A percentile compares a stretch with the other conserved stretches of the same genome.
These are phyloP conservation scores for Trapa bicornis DNA, from an alignment of 345 rosid species.

Conservation along the genomic window DNA sequence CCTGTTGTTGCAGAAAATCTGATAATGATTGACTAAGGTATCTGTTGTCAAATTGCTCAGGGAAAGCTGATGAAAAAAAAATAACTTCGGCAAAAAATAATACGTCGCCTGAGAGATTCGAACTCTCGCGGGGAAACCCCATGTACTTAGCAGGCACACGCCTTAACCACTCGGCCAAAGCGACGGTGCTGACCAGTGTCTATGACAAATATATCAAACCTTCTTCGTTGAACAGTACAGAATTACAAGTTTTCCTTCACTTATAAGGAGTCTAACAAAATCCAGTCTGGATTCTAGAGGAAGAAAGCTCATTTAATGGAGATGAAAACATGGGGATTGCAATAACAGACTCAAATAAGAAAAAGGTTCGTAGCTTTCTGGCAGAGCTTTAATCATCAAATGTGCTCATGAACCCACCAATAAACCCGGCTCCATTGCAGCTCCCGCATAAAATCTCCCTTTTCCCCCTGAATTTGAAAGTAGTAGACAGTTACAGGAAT, in stretches of 20 bases:
- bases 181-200: slow-evolving; percentile 14
- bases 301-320: background rate
- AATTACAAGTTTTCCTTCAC: background rate
- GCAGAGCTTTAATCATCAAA: slow-evolving; percentile 26
- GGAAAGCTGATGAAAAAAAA: background rate
- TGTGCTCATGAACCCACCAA: slow-evolving; percentile 93
- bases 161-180: slow-evolving; percentile 93
- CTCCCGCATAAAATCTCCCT: slow-evolving; percentile 72
- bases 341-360: background rate
- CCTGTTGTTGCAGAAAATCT: too few species aligned
- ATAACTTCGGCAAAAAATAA: background rate
- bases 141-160: slow-evolving; percentile 84
- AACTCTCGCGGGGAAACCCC: slow-evolving; percentile 79
- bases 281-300: background rate
- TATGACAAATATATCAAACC: too few species aligned
- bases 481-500: too few species aligned
- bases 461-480: slow-evolving; percentile 51
- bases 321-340: background rate
- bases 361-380: background rate
- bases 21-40: too few species aligned
- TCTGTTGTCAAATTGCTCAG: too few species aligned
- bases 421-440: slow-evolving; percentile 91
- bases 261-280: background rate
- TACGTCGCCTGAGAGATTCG: slow-evolving; percentile 66
- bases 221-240: background rate